These are phyloP conservation scores for Malus hybrid DNA, from an alignment of 331 rosid genomes.

Conservation along the genomic window DNA sequence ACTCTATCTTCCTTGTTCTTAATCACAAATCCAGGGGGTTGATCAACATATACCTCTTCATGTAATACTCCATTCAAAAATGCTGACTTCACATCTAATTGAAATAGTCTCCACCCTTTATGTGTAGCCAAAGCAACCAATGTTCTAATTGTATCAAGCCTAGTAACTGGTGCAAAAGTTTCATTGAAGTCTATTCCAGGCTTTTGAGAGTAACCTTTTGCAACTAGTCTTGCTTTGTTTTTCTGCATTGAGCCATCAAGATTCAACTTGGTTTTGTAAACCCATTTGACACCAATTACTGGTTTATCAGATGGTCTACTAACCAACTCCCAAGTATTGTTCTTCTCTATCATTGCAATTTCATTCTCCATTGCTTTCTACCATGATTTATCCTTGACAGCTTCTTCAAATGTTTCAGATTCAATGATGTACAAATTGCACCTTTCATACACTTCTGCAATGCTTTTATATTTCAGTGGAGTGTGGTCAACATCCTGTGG, in stretches of 20 bases:
- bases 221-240: not conserved
- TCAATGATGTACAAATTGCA: no score
- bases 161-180: not conserved
- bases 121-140: accelerated
- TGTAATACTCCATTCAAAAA: not conserved
- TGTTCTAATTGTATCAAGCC: not conserved
- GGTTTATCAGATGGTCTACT: not conserved
- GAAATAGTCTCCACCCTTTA: no score
- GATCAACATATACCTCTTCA: not conserved
- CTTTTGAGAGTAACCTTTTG: not conserved
- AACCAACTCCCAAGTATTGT: not conserved
- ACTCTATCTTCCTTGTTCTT: no score
- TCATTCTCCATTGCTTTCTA: no score
- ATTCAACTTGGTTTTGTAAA: no score
- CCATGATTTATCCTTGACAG: not conserved
- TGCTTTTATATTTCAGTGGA: no score
- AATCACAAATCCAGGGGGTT: not conserved
- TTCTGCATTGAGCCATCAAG: not conserved
- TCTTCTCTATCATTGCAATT: not conserved
- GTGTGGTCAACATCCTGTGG: no score
- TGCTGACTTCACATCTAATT: no score
- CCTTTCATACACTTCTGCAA: not conserved
- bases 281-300: not conserved
- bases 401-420: not conserved
- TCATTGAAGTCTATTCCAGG: no score